Base-by-base conservation (phyloP, 129 eudicot genomes). In the Flaveria robusta region DNA sequence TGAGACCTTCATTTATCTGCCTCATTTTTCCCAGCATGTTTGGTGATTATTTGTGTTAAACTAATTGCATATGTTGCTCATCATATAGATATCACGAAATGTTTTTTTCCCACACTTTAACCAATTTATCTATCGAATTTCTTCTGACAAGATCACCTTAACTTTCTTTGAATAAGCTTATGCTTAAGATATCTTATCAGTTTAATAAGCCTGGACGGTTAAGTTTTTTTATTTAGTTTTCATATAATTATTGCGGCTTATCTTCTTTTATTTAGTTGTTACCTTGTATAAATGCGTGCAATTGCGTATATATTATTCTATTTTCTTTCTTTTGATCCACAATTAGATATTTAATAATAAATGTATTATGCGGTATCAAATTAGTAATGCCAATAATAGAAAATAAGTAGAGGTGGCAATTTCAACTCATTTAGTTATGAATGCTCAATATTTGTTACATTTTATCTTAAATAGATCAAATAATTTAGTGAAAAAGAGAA, bases 1-100 rank as follows among this genome's bases (percentile, higher is more conserved):
- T 7, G 45, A 29, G 12, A 63, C 68, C 34, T 59, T 20, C 31
- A 22, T 27, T 15, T 39, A 39, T 31, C 15, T 9, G 27, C 27
- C 15, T 66, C 8, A 9, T 39, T 37, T 66, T 11, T 66, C 24
- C 3, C 19, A 9, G 18, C 51, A 66, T 66, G 51, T 66, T 66
- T 66, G 71, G 26, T 2, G 71, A n/a, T 66, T 66, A n/a, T 66
- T 66, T 26, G 0, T 66, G n/a, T 31, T 16, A 0, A 34, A 37
- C 50, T 66, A 39, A 63, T 27, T 66, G 50, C 29, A 39, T 37
- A 39, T 66, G 27, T 66, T 66, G 50, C 29, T 66, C 16, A 66
- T 11, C 9, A n/a, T 34, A 31, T 31, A 26, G n/a, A 60, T 26
- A 60, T 60, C 9, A 24, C 13, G 18, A 60, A 60, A 4, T 24